Evolutionary conservation across 2,329 filamentous ascomycete species (phyloP), one percentile per base, ranked within the genome.

Genomic region (Apiospora hydei): DNA sequence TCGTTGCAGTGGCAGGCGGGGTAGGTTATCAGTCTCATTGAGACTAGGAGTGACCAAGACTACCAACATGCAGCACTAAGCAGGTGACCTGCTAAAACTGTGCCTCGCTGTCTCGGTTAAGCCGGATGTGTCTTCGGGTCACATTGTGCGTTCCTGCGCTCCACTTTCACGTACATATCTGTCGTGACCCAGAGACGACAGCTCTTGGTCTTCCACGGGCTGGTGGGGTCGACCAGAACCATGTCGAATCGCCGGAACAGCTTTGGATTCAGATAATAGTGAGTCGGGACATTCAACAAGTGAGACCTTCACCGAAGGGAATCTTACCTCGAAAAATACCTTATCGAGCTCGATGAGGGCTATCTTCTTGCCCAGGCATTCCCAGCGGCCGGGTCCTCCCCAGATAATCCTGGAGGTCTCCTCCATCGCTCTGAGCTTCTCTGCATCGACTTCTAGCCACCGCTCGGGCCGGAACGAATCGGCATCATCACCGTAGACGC

Each of bases 281-380:
- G 7, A 64, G 57, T 41, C 6, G 13, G 8, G 0, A 64, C 41
- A 11, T 21, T 41, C 34, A 47, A 47, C 18, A 8, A 6, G 16
- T 41, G 8, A 2, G 4, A 26, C 14, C 3, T 18, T 14, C 51
- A 21, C 30, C 34, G 41, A 2, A n/a, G 18, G 1, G 21, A n/a
- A 18, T 72, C 79, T 73, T 76, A 84, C 83, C 80, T 85, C 82
- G 67, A 84, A 80, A 69, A 85, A 78, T 4, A 82, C 76, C 76
- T 86, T 86, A 73, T 83, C 81, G 24, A 85, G 72, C 76, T 85
- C 83, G 77, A 85, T 82, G 74, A 82, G 77, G 11, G 84, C 83
- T 61, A 85, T 83, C n/a, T 81, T 78, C 76, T 82, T 83, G 0
- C 85, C 85, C 13, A 86, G 75, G 72, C 85, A 85, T 69, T 79